Evolutionary conservation across 495 filamentous ascomycete genomes (phyloP).

Genomic region (Aspergillus ostianus): DNA sequence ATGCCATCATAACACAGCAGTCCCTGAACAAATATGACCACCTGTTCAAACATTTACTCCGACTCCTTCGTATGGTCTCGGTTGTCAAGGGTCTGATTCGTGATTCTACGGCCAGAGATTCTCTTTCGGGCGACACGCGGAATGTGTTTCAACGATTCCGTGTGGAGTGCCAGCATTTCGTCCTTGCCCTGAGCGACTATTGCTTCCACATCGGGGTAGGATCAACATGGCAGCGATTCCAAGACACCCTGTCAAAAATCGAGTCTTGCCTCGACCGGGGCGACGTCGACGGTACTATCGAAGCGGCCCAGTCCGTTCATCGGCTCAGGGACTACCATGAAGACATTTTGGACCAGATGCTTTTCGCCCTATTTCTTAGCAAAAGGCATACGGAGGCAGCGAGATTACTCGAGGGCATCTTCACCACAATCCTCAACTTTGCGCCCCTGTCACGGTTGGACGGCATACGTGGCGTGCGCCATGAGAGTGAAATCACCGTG

Average conservation of each 20-base stretch:
- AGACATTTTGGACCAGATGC: slow-evolving; percentile 71
- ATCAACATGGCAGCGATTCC: slow-evolving; percentile 67
- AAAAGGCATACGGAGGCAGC: slow-evolving; percentile 58
- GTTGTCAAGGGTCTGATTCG: slow-evolving; percentile 69
- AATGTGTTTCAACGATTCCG: slow-evolving; percentile 60
- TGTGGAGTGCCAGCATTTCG: slow-evolving; percentile 75
- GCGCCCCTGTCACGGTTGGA: slow-evolving; percentile 47
- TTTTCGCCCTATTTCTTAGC: slow-evolving; percentile 68
- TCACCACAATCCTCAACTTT: slow-evolving; percentile 68
- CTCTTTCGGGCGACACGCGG: slow-evolving; percentile 35
- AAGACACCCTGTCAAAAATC: slow-evolving; percentile 59
- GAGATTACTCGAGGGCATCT: slow-evolving; percentile 74
- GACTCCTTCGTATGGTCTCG: slow-evolving; percentile 75
- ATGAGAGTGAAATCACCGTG: slow-evolving; percentile 42
- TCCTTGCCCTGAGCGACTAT: slow-evolving; percentile 64
- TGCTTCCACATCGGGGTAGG: slow-evolving; percentile 75
- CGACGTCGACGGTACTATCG: slow-evolving; percentile 44
- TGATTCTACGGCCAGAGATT: slow-evolving; percentile 48
- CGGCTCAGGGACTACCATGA: slow-evolving; percentile 71
- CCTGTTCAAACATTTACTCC: slow-evolving; percentile 76
- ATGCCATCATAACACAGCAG: slow-evolving; percentile 64
- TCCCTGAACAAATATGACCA: slow-evolving; percentile 76
- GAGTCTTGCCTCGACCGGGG: slow-evolving; percentile 55
- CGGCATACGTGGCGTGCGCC: slow-evolving; percentile 37
- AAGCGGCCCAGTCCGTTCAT: slow-evolving; percentile 58